Conservation (phyloP, 1,139 yeast species). For the Blastobotrys raffinosifermentans region DNA sequence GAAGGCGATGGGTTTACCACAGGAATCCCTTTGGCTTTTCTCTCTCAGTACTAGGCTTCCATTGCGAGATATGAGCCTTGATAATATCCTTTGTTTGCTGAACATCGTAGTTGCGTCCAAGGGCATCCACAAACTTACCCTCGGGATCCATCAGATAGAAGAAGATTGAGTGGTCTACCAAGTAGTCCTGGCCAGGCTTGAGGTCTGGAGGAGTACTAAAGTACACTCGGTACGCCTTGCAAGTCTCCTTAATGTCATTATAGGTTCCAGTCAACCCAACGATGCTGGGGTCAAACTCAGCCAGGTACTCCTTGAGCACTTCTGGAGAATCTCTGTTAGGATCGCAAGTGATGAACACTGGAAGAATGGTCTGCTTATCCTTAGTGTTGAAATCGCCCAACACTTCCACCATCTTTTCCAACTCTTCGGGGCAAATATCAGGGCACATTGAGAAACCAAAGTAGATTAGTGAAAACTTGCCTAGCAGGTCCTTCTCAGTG, state of each 20-base stretch:
- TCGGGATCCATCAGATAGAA: conserved; percentile 96
- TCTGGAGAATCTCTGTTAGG: conserved; percentile 91
- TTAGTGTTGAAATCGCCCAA: conserved; percentile 53
- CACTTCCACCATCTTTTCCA: conserved; percentile 83
- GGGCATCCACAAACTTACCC: conserved; percentile 88
- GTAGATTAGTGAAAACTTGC: conserved; percentile 73
- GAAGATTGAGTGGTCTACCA: conserved; percentile 95
- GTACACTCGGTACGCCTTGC: conserved; percentile 87
- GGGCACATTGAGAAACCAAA: conserved; percentile 98
- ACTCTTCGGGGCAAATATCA: conserved; percentile 95
- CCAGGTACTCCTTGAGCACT: conserved; percentile 67
- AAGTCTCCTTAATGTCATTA: conserved; percentile 72
- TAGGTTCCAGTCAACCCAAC: conserved; percentile 89
- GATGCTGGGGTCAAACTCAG: conserved; percentile 83
- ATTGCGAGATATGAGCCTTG: conserved; percentile 68
- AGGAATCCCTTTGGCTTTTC: conserved; percentile 11
- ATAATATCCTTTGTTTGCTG: conserved; percentile 75
- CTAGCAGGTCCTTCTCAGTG: conserved; percentile 69
- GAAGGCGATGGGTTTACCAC: not conserved
- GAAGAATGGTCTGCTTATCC: conserved; percentile 42
- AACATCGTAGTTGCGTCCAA: conserved; percentile 86
- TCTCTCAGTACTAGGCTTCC: conserved; percentile 45
- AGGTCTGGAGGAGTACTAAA: conserved; percentile 93
- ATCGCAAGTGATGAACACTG: conserved; percentile 91
- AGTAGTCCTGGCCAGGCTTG: conserved; percentile 91